A percentile compares a stretch with the other conserved stretches of the same genome.
Evolutionary conservation across 2,329 filamentous ascomycete species (phyloP).

Genomic region (Xylaria digitata): DNA sequence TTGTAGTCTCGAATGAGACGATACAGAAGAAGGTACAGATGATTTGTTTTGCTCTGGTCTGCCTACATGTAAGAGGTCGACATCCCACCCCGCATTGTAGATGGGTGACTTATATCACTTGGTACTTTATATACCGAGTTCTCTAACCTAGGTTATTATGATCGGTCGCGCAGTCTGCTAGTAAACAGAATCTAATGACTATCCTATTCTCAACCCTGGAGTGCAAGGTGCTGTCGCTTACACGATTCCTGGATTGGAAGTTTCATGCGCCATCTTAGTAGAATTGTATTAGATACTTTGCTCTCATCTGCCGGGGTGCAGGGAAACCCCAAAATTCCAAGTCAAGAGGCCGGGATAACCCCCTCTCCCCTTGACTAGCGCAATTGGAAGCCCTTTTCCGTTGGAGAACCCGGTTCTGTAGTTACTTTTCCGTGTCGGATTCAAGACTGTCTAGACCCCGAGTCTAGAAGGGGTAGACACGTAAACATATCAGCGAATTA

Average conservation of each 20-base stretch:
- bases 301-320: constrained; percentile 9
- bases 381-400: constrained; percentile 10
- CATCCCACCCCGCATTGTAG: background rate
- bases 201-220: background rate
- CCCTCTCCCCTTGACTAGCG: background rate
- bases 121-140: constrained; percentile 7
- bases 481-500: background rate
- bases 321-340: constrained; percentile 3
- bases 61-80: background rate
- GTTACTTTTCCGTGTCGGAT: background rate
- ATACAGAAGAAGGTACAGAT: background rate
- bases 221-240: background rate
- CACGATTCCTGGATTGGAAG: background rate
- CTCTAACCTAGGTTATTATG: background rate
- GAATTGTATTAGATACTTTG: background rate
- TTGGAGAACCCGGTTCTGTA: constrained; percentile 10
- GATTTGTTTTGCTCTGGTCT: background rate
- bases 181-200: background rate
- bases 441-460: background rate
- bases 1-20: constrained; percentile 10
- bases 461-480: background rate
- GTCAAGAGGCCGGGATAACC: background rate
- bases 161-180: background rate
- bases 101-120: constrained; percentile 5
- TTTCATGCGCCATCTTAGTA: background rate